Base-by-base conservation (phyloP, 805 yeast species). In the Zygoascus flipseniorum region DNA sequence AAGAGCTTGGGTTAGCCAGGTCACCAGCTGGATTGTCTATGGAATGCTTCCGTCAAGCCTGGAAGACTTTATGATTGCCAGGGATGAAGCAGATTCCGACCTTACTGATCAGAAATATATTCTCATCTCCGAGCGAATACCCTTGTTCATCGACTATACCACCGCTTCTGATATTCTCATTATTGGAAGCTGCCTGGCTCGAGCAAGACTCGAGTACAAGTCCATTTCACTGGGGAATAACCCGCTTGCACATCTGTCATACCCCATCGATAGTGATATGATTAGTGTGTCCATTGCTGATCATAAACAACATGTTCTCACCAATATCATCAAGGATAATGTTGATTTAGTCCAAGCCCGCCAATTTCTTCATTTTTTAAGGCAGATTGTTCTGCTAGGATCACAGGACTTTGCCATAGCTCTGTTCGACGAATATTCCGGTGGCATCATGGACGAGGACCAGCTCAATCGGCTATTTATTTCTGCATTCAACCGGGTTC, bases 21-120 rank as follows among this genome's bases (percentile, higher is more conserved):
- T 60, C 10, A 32, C 54, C 43, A 19, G 57, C 16, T 60, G 62
- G 64, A 46, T 57, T 8, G 42, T 60, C 5, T 61, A 58, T 44
- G 64, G 63, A 2, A 49, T 56, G 28, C 45, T 58, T 19, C n/a
- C 32, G 13, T 11, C 39, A 5, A 35, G 16, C 16, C 16, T n/a
- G 16, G 46, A 49, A 16, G 62, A 55, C 37, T 58, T 60, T 35
- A 58, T 59, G 60, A 52, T 60, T 28, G 43, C 23, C 18, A 8
- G 23, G 11, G 50, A 54, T n/a, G 50, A 18, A 13, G 37, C 48
- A 1, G 51, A 44, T 10, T 32, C 42, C 42, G 52, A 54, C 47
- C 16, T 5, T n/a, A 10, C 4, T 35, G 39, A 13, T 13, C 39
- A 13, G 39, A 35, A 8, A 35, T 45, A 44, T 19, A 46, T 57